phyloP scores from a whole-genome alignment of 2,329 filamentous ascomycete genomes.

The Chlorencoelia australis region DNA sequence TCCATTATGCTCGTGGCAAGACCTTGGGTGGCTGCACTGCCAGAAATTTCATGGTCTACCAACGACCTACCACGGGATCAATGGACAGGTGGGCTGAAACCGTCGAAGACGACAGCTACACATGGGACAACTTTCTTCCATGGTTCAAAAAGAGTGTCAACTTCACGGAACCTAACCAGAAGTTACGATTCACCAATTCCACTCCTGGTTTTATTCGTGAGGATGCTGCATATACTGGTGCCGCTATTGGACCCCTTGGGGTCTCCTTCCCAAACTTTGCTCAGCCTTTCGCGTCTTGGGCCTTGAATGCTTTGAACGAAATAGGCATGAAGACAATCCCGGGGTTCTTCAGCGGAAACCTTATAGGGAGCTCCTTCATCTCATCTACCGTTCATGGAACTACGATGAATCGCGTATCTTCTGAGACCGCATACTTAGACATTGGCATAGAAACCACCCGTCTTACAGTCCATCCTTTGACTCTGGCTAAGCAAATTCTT shows the following conservation, averaged over 20 bases:
- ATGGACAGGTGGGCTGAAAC: conserved; percentile 34
- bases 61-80: conserved; percentile 21
- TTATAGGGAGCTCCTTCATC: conserved; percentile 31
- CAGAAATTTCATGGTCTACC: conserved; percentile 27
- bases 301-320: conserved; percentile 27
- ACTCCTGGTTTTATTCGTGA: conserved; percentile 20
- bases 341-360: conserved; percentile 32
- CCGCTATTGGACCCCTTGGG: conserved; percentile 28
- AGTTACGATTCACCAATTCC: conserved; percentile 19
- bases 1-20: conserved; percentile 23
- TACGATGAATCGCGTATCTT: conserved; percentile 26
- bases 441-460: neutral
- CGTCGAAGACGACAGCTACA: conserved; percentile 34
- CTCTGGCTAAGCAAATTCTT: conserved; percentile 34
- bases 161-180: conserved; percentile 4
- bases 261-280: conserved; percentile 33
- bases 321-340: conserved; percentile 25
- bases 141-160: conserved; percentile 29
- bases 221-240: conserved; percentile 22
- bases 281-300: conserved; percentile 24
- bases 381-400: conserved; percentile 24
- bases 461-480: conserved; percentile 32
- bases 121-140: conserved; percentile 35
- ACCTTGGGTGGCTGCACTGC: conserved; percentile 25
- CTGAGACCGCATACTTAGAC: conserved; percentile 29